These are phyloP conservation scores for Phaeophleospora eucalypticola DNA, from an alignment of 2,329 filamentous ascomycete species.

Conservation along the genomic window DNA sequence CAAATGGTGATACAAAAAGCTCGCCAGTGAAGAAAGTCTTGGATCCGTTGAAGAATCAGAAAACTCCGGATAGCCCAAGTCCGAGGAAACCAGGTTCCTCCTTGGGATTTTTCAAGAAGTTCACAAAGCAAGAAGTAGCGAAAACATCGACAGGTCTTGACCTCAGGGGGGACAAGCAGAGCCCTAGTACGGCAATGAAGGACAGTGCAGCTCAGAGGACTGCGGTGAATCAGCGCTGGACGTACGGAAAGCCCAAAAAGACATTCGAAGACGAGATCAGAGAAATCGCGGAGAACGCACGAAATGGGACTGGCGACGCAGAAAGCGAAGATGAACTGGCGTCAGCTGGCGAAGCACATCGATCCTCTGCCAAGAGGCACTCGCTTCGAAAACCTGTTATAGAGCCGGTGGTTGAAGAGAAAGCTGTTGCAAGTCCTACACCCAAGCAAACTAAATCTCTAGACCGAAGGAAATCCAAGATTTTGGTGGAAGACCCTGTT, in stretches of 20 bases:
- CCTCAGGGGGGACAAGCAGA: background rate
- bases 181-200: background rate
- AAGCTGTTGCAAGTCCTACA: background rate
- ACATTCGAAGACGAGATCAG: conserved; percentile 34
- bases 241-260: conserved; percentile 22
- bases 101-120: conserved; percentile 30
- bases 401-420: conserved; percentile 1
- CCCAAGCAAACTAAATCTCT: conserved; percentile 6
- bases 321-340: conserved; percentile 20
- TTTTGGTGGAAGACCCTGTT: background rate
- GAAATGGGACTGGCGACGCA: conserved; percentile 17
- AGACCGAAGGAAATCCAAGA: conserved; percentile 14
- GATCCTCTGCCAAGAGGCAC: conserved; percentile 3
- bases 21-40: conserved; percentile 6
- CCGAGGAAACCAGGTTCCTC: conserved; percentile 7
- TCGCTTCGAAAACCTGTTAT: background rate
- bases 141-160: background rate
- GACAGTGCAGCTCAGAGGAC: background rate
- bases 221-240: background rate
- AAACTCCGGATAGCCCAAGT: background rate
- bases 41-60: conserved; percentile 22
- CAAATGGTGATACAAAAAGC: background rate
- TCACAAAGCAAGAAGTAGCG: conserved; percentile 9
- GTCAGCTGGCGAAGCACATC: conserved; percentile 4
- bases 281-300: conserved; percentile 26